Base-by-base conservation (phyloP, 352 stramenopile species). In the Phytophthora fragariaefolia region DNA sequence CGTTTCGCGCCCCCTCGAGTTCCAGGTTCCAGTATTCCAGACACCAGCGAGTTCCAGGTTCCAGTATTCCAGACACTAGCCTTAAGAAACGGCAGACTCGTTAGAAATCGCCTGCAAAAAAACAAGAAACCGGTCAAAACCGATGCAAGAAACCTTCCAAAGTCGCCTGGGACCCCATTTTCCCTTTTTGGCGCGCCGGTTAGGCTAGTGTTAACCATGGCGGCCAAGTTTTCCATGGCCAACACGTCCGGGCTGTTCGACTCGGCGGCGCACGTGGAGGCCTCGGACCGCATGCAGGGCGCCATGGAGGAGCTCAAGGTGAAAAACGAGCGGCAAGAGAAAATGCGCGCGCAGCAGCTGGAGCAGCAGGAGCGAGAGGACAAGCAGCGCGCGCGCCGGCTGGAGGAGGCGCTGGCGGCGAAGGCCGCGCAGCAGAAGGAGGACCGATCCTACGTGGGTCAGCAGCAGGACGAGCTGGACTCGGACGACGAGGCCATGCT, bases 141-240 rank as follows among this genome's bases (percentile, higher is more conserved):
- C n/a, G n/a, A n/a, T n/a, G n/a, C n/a, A n/a, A n/a, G n/a, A n/a
- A n/a, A n/a, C n/a, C n/a, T n/a, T n/a, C n/a, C n/a, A n/a, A n/a
- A n/a, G n/a, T n/a, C n/a, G n/a, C n/a, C n/a, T n/a, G n/a, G n/a
- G n/a, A n/a, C n/a, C n/a, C n/a, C n/a, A n/a, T n/a, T 51, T 57
- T 20, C 45, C n/a, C 46, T 26, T 38, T 30, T 28, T 34, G n/a
- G 23, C n/a, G n/a, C 20, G 17, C 18, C 40, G 20, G 20, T 48
- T 48, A 48, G 18, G 18, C 12, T 6, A 76, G 46, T 43, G 15
- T 12, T 43, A 43, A 43, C 34, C 3, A 94, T 94, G 86, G 82
- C 83, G 58, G 71, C 80, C 34, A 94, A 94, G 57, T 94, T 94
- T 48, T 90, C 81, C 30, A 93, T 93, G 85, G 85, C 73, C 47